Evolutionary conservation across 2,329 filamentous ascomycete genomes (phyloP).

Genomic region (Rutstroemia sp.): DNA sequence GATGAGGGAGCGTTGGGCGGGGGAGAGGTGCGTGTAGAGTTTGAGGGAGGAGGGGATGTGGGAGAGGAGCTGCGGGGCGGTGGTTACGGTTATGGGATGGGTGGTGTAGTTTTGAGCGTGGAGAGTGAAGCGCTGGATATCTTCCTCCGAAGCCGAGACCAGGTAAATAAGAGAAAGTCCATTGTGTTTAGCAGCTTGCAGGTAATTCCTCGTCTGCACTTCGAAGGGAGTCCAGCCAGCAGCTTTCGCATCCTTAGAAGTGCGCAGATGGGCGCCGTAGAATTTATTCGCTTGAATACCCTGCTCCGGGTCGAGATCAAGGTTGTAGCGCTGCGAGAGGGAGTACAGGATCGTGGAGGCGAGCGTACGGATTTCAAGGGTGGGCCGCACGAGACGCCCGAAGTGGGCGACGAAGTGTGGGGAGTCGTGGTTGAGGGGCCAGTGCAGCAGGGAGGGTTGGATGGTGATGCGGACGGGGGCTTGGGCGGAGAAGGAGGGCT

Average conservation of each 20-base stretch:
- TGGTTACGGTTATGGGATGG: not conserved
- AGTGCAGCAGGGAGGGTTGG: conserved; percentile 16
- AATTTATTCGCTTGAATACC: conserved; percentile 26
- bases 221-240: not conserved
- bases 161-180: not conserved
- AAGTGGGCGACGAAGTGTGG: conserved; percentile 17
- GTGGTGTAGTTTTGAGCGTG: not conserved
- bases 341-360: conserved; percentile 23
- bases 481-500: conserved; percentile 10
- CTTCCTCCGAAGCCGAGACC: not conserved
- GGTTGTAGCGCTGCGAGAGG: conserved; percentile 23
- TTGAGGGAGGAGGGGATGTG: not conserved
- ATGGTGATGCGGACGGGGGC: conserved; percentile 21
- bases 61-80: not conserved
- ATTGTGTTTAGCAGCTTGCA: conserved; percentile 7
- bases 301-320: conserved; percentile 21
- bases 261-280: conserved; percentile 34
- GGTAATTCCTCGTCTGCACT: conserved; percentile 1
- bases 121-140: not conserved
- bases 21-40: not conserved
- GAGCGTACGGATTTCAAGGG: conserved; percentile 15
- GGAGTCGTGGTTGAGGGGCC: conserved; percentile 18
- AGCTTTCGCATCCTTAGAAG: conserved; percentile 29
- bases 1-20: not conserved
- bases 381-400: conserved; percentile 21